Evolutionary conservation across 768 basidiomycete genomes (phyloP).

Genomic region (Mycena capillaripes): DNA sequence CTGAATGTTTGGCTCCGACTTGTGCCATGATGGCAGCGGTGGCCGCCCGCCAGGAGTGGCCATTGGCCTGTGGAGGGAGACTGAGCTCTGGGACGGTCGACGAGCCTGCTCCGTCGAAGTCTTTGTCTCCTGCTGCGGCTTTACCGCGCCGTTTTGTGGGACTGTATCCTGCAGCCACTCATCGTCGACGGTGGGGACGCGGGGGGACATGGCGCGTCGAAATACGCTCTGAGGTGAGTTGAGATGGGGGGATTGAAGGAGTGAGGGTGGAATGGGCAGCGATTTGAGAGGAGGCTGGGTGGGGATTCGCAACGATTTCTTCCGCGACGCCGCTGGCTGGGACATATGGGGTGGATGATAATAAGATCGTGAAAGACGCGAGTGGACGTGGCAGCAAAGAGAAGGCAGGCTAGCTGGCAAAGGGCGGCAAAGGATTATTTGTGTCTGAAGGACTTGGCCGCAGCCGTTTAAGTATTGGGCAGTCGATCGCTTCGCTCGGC

Average conservation of each 20-base stretch:
- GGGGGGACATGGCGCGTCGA: conserved; percentile 51
- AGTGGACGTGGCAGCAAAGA: not conserved
- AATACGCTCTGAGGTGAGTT: conserved; percentile 65
- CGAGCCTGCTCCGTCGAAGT: conserved; percentile 15
- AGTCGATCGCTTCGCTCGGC: not conserved
- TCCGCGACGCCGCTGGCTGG: conserved; percentile 40
- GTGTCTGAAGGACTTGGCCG: not conserved
- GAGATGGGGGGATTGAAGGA: conserved; percentile 68
- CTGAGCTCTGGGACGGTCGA: not conserved
- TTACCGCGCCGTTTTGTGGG: conserved; percentile 50
- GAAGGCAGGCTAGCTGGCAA: conserved; percentile 23
- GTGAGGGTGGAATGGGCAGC: conserved; percentile 70
- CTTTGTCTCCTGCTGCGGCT: conserved; percentile 25
- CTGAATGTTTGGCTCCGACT: conserved; percentile 19
- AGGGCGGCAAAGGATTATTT: not conserved
- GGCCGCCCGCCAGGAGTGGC: conserved; percentile 18
- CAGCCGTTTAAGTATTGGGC: not conserved
- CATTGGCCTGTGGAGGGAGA: not conserved
- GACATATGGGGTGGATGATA: conserved; percentile 11
- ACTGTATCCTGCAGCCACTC: conserved; percentile 79
- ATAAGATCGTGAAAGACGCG: not conserved
- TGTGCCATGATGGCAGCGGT: not conserved
- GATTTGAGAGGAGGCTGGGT: conserved; percentile 47
- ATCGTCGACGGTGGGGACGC: conserved; percentile 62
- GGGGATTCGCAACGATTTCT: conserved; percentile 54